Percentiles rank a stretch among this genome's conserved stretches.
These are phyloP conservation scores for Cystofilobasidium ferigula DNA, from an alignment of 768 basidiomycete genomes.

Conservation along the genomic window DNA sequence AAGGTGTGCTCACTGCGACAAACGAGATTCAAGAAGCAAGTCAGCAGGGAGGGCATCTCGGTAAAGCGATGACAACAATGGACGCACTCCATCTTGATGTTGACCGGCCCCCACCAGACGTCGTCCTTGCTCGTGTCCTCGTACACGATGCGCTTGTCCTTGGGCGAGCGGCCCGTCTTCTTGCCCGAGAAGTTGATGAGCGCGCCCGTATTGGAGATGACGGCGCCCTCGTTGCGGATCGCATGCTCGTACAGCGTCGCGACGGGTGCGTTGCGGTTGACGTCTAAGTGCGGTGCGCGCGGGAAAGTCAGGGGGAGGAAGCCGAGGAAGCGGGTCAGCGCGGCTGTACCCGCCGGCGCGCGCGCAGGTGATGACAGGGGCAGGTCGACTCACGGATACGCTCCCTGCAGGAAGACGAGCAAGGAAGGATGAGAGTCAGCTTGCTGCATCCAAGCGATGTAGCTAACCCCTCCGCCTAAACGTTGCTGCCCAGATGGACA, in stretches of 20 bases:
- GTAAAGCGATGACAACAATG: background rate
- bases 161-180: conserved; percentile 94
- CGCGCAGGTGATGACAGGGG: background rate
- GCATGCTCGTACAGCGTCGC: conserved; percentile 95
- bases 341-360: too few relatives aligned
- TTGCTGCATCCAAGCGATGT: too few relatives aligned
- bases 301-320: background rate
- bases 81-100: conserved; percentile 84
- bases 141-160: conserved; percentile 98
- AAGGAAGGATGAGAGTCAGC: background rate
- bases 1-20: conserved; percentile 58
- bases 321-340: background rate
- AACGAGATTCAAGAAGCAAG: background rate
- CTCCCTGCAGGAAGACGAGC: conserved; percentile 15
- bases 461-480: too few relatives aligned
- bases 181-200: conserved; percentile 99
- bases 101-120: conserved; percentile 99
- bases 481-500: too few relatives aligned
- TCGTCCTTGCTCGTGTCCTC: conserved; percentile 94
- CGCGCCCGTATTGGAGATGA: conserved; percentile 89
- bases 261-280: conserved; percentile 47
- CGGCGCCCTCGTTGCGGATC: conserved; percentile 94
- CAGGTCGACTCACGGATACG: conserved; percentile 18
- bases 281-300: conserved; percentile 37
- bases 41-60: background rate